Base-by-base conservation (phyloP, 371 early-diverging fungal genomes). In the Phascolomyces articulosus region DNA sequence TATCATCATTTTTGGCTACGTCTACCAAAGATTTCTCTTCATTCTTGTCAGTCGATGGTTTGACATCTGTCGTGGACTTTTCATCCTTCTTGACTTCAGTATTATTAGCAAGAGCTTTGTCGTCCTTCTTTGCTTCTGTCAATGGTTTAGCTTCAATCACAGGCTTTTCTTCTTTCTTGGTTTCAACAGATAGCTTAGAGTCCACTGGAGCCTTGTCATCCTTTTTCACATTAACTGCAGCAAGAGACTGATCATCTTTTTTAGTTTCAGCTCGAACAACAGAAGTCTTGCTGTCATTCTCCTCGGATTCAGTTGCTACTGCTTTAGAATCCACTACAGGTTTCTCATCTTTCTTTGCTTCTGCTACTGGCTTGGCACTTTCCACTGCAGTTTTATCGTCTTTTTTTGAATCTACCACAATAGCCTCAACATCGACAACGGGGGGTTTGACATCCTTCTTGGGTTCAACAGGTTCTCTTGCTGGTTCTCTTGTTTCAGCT, bases 61-160 rank as follows among this genome's bases (percentile, higher is more conserved):
- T 51, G 15, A 47, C 47, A 47, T 47, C 47, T 20, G 13, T 47
- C 7, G 18, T 34, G 28, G 40, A 20, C 9, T 18, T 2, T 4
- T 23, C 58, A 26, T 58, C 40, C 58, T 58, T 40, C 40, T 58
- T 41, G 4, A 4, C 40, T n/a, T 58, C 58, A 9, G 23, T 23
- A 1, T 11, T 24, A 24, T 51, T 23, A n/a, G 1, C 51, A 0
- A 3, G 13, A 18, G 51, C n/a, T 24, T 51, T 51, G 23, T 11
- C 24, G 15, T 51, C 47, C 47, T 47, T 47, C 47, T 47, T 47
- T 47, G 47, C 16, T 16, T 47, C 34, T 34, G 34, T 34, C 34
- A 34, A 34, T 34, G 34, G 47, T 20, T 47, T 47, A 20, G 47
- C 16, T 47, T 47, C 47, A 0, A 15, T 15, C 9, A 47, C 47